Evolutionary conservation across 139 green algal genomes (phyloP).

Genomic region (Chlorella sp.): DNA sequence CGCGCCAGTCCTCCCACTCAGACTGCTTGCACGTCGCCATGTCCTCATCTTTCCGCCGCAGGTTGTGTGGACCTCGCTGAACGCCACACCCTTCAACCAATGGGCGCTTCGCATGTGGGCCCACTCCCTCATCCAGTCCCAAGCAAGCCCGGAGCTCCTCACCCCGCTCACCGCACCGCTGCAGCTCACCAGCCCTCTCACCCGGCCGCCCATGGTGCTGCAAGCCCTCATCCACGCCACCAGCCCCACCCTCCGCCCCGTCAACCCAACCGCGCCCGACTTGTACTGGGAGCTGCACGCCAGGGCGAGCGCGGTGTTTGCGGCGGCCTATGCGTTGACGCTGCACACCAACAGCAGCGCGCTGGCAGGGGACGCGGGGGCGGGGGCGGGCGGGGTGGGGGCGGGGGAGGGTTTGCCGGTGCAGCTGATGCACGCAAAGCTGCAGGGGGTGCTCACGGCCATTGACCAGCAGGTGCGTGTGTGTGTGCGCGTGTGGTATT

Average conservation of each 20-base stretch:
- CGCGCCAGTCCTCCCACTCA: not conserved
- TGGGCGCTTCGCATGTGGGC: constrained; percentile 21
- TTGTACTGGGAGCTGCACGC: constrained; percentile 21
- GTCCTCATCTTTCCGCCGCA: too few species aligned
- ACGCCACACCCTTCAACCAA: constrained; percentile 7
- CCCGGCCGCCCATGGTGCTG: constrained; percentile 9
- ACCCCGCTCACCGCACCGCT: not conserved
- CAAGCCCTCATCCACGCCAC: constrained; percentile 1
- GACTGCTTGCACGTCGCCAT: not conserved
- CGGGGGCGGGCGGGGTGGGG: not conserved
- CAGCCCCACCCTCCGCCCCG: not conserved
- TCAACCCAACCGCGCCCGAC: not conserved
- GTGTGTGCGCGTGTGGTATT: not conserved
- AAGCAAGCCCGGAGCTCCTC: not conserved
- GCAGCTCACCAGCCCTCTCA: not conserved
- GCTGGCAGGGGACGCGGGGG: not conserved
- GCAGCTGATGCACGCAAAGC: not conserved
- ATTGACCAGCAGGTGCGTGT: not conserved
- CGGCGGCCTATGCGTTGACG: constrained; percentile 5
- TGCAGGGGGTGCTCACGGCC: not conserved
- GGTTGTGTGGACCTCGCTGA: constrained; percentile 1
- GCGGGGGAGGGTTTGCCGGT: not conserved
- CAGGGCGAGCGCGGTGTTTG: constrained; percentile 17
- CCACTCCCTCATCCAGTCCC: constrained; percentile 12
- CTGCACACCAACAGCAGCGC: not conserved